Percentiles rank a stretch among this genome's conserved stretches.
Conservation (phyloP, 176 grass and related monocot species). For the Phoenix dactylifera region DNA sequence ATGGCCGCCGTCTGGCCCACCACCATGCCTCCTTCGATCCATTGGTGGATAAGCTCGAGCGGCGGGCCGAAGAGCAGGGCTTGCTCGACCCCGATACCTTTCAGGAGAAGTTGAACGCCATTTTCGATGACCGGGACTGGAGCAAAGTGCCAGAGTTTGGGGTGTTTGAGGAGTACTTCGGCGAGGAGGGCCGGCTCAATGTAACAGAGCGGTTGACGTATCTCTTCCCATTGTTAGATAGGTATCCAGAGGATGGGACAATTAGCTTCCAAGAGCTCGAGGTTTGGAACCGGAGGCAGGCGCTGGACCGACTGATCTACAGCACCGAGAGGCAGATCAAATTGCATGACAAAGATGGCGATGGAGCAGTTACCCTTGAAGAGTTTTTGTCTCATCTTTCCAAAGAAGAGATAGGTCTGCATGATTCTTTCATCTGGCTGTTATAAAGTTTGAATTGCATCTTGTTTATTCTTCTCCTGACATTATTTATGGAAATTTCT, state of each 20-base stretch:
- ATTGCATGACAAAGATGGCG: conserved; percentile 20
- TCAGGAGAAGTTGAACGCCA: not conserved
- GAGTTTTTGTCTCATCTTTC: conserved; percentile 16
- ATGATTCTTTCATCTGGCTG: no score
- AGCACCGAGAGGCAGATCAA: conserved; percentile 13
- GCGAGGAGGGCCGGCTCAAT: conserved; percentile 17
- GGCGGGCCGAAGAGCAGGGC: conserved; percentile 13
- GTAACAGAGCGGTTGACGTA: conserved; percentile 32
- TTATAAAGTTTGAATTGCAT: no score
- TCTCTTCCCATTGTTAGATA: conserved; percentile 29
- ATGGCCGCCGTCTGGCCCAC: not conserved
- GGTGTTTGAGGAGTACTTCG: conserved; percentile 19
- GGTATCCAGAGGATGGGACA: conserved; percentile 18
- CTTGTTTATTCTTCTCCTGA: no score
- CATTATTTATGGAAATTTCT: no score
- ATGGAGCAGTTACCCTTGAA: conserved; percentile 19
- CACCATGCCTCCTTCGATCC: conserved; percentile 18
- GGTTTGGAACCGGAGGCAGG: conserved; percentile 29
- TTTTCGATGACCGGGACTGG: not conserved
- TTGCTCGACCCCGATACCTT: conserved; percentile 24
- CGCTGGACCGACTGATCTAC: conserved; percentile 4
- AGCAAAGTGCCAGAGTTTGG: not conserved
- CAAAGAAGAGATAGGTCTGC: conserved; percentile 21
- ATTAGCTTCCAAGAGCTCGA: conserved; percentile 27
- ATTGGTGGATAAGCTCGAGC: conserved; percentile 12